These are phyloP conservation scores for bread wheat (Triticum aestivum) DNA, from an alignment of 176 grass and related monocot genomes.

Conservation along the genomic window IWGSC_CS_RefSeq_v2.1 NC_057802.1:129928122-129928621, in stretches of 20 bases:
- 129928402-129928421: conserved; percentile 76
- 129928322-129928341: not conserved
- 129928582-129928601: not conserved
- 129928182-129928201: not conserved
- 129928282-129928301: not conserved
- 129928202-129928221: not conserved
- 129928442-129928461: conserved; percentile 60
- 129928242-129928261: not conserved
- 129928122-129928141: not conserved
- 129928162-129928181: not conserved
- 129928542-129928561: conserved; percentile 59
- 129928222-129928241: conserved; percentile 21
- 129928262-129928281: conserved; percentile 15
- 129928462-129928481: conserved; percentile 24
- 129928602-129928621: conserved; percentile 42
- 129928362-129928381: conserved; percentile 36
- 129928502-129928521: not conserved
- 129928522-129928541: not conserved
- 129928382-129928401: conserved; percentile 62
- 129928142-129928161: not conserved
- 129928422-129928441: conserved; percentile 58
- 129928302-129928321: not conserved
- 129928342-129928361: conserved; percentile 29
- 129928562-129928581: conserved; percentile 44
- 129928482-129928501: not conserved